phyloP scores from a whole-genome alignment of 768 basidiomycete species.

The Infundibulicybe gibba region DNA sequence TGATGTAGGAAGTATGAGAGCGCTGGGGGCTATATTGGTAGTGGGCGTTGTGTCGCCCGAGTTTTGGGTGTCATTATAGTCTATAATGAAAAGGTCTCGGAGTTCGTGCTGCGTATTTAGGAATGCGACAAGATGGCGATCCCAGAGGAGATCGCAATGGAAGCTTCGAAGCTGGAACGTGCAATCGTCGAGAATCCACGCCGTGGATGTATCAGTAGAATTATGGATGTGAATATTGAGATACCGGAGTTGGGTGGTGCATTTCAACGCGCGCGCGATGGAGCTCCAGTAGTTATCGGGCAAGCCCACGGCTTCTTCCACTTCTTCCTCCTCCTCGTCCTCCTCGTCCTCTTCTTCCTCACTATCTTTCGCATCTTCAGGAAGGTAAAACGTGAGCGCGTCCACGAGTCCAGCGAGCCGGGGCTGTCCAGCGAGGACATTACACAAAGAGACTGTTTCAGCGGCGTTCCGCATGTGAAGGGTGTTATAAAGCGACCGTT shows the following conservation, averaged over 20 bases:
- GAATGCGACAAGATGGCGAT: slow-evolving; percentile 48
- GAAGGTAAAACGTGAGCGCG: slow-evolving; percentile 46
- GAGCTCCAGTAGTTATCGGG: slow-evolving; percentile 45
- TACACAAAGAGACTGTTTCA: slow-evolving; percentile 41
- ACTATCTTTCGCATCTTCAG: slow-evolving; percentile 23
- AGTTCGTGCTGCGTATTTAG: slow-evolving; percentile 44
- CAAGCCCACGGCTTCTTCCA: slow-evolving; percentile 3
- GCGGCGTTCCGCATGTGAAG: slow-evolving; percentile 40
- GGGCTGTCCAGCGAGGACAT: slow-evolving; percentile 37
- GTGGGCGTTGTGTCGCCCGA: slow-evolving; percentile 13
- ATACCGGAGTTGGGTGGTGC: slow-evolving; percentile 43
- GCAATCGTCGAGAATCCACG: slow-evolving; percentile 39
- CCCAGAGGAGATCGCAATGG: slow-evolving; percentile 68
- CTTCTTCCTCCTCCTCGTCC: slow-evolving; percentile 13
- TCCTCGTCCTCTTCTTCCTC: slow-evolving; percentile 28
- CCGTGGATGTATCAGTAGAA: slow-evolving; percentile 25
- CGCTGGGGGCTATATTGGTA: slow-evolving; percentile 20
- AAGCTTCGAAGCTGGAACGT: slow-evolving; percentile 56
- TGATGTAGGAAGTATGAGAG: slow-evolving; percentile 19
- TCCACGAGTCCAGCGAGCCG: slow-evolving; percentile 52
- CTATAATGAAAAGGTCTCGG: slow-evolving; percentile 45
- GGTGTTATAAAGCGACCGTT: slow-evolving; percentile 58
- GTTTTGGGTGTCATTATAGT: slow-evolving; percentile 30
- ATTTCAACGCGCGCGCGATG: slow-evolving; percentile 45
- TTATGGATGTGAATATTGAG: slow-evolving; percentile 47